These are phyloP conservation scores for Melocanna baccifera DNA, from an alignment of 176 grass and related monocot genomes.

Conservation along the genomic window DNA sequence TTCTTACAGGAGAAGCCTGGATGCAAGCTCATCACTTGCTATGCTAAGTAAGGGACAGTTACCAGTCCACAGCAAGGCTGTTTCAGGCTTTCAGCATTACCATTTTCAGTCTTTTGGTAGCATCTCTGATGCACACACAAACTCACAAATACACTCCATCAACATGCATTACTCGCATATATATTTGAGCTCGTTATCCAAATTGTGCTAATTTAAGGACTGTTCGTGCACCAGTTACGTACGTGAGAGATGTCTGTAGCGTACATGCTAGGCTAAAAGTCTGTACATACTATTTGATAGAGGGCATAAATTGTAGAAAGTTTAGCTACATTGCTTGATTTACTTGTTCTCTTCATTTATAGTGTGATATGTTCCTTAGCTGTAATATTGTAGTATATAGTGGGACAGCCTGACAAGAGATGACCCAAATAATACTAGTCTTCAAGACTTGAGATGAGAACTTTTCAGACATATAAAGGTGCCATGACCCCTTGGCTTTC, in stretches of 20 bases:
- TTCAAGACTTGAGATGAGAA: background rate
- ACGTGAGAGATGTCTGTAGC: background rate
- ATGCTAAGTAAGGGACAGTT: slow-evolving; percentile 53
- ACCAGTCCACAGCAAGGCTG: slow-evolving; percentile 69
- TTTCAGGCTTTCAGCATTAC: slow-evolving; percentile 35
- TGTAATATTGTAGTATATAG: background rate
- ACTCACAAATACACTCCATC: background rate
- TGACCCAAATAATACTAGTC: background rate
- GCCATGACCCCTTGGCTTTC: background rate
- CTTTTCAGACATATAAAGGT: slow-evolving; percentile 36
- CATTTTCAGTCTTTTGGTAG: slow-evolving; percentile 13
- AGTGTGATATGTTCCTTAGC: background rate
- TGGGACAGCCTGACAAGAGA: slow-evolving; percentile 30
- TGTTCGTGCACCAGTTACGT: background rate
- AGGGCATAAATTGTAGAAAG: background rate
- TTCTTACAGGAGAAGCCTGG: slow-evolving; percentile 43
- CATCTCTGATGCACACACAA: slow-evolving; percentile 33
- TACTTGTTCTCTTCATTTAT: background rate
- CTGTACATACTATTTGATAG: background rate
- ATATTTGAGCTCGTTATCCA: background rate
- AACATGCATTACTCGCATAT: background rate
- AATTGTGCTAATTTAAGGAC: background rate
- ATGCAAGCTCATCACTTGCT: slow-evolving; percentile 36
- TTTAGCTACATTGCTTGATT: background rate
- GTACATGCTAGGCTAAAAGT: background rate